These are phyloP conservation scores for Abrus precatorius DNA, from an alignment of 306 rosid species.

Conservation along the genomic window DNA sequence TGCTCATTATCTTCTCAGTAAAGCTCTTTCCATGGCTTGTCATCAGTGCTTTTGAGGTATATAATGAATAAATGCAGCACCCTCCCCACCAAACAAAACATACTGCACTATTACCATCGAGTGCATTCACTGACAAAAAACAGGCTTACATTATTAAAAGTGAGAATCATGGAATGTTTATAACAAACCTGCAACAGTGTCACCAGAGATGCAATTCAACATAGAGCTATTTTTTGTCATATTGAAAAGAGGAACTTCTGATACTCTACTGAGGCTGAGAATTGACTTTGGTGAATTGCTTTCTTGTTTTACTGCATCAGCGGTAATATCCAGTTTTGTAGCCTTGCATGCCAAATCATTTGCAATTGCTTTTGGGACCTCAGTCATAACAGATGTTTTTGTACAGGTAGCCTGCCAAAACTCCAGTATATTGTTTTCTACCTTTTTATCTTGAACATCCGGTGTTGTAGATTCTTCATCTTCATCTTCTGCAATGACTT, in stretches of 20 bases:
- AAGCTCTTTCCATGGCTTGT: conserved; percentile 15
- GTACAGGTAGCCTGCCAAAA: conserved; percentile 56
- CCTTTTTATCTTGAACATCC: conserved; percentile 52
- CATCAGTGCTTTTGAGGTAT: not conserved
- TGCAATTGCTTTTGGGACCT: conserved; percentile 60
- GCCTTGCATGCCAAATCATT: conserved; percentile 47
- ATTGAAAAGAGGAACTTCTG: conserved; percentile 55
- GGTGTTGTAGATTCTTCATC: conserved; percentile 54
- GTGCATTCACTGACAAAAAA: conserved; percentile 19
- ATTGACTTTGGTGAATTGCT: conserved; percentile 57
- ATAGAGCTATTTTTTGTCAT: conserved; percentile 47
- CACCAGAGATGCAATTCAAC: conserved; percentile 41
- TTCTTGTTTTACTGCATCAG: conserved; percentile 51
- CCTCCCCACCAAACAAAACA: not conserved
- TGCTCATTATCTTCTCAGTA: not conserved
- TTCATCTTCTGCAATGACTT: conserved; percentile 68
- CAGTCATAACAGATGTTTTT: conserved; percentile 53
- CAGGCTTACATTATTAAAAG: not conserved
- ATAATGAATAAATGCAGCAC: conserved; percentile 10
- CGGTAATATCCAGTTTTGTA: conserved; percentile 35
- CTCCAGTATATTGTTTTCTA: conserved; percentile 46
- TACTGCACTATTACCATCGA: conserved; percentile 22
- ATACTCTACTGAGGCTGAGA: conserved; percentile 48
- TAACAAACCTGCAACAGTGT: conserved; percentile 62
- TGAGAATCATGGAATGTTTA: conserved; percentile 11